These are phyloP conservation scores for Populus tomentosa DNA, from an alignment of 441 rosid genomes.

Conservation along the genomic window DNA sequence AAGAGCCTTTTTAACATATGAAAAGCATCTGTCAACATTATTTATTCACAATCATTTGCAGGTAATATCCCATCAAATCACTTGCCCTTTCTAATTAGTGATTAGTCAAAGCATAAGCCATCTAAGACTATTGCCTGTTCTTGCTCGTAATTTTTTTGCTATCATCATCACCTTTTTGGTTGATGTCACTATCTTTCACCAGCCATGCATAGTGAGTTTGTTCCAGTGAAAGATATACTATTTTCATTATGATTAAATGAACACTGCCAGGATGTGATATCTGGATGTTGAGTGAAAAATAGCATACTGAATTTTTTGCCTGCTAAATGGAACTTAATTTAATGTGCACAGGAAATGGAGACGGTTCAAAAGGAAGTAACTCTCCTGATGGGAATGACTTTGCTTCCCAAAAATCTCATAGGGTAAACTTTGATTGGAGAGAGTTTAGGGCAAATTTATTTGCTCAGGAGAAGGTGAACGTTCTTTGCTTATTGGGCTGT, in stretches of 20 bases:
- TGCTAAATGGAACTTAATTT: background rate
- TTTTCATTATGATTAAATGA: background rate
- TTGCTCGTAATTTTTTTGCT: no score
- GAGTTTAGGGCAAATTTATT: slow-evolving; percentile 81
- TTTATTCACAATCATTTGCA: no score
- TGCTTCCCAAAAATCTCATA: slow-evolving; percentile 48
- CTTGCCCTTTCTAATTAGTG: no score
- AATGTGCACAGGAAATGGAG: slow-evolving; percentile 40
- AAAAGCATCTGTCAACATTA: no score
- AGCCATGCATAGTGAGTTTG: background rate
- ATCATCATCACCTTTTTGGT: background rate
- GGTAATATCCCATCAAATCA: no score
- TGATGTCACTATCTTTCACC: background rate
- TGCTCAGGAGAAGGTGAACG: slow-evolving; percentile 65
- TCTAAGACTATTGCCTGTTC: no score
- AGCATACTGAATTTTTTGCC: background rate
- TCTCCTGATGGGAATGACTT: slow-evolving; percentile 49
- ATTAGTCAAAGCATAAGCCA: no score
- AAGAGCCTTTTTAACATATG: no score
- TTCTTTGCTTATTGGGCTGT: slow-evolving; percentile 10
- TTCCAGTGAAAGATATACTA: background rate
- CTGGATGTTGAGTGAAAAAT: background rate
- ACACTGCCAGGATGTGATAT: background rate
- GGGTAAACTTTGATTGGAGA: slow-evolving; percentile 69
- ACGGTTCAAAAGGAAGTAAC: slow-evolving; percentile 49